Evolutionary conservation across 345 rosid genomes (phyloP), one percentile per base, ranked within the genome.

Genomic region (Populus deltoides): DNA sequence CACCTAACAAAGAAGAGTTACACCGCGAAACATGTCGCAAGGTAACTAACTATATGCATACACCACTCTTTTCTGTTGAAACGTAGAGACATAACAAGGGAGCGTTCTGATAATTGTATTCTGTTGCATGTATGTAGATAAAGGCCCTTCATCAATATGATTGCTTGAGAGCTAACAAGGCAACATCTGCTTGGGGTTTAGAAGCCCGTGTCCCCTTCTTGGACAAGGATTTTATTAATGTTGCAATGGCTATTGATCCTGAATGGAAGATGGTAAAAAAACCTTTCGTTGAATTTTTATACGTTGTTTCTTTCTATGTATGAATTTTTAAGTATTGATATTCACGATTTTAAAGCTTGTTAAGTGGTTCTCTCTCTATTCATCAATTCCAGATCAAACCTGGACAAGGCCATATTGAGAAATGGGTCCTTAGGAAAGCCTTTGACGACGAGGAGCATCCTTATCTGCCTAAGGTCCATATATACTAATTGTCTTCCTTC

Each of bases 161-260:
- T 24, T 95, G 99, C 85, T 65, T 89, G 88, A 89, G 99, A 85
- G 98, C 99, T 47, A 93, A 95, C 89, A 95, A 95, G 82, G 12
- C 99, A 57, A 92, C 99, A 8, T 95, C 99, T 18, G 99, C 96
- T 0, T 93, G 97, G 97, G 99, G 99, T 25, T 73, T 95, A 72
- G 99, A 95, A 85, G 94, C 92, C 43, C 93, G 98, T 68, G 93
- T 95, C 35, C 99, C 98, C 65, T 95, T 95, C 81, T 84, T 95
- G 12, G 99, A 95, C 83, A 95, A 95, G 80, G 92, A 92, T 15
- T 95, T 95, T 72, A 89, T 95, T 77, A 73, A 87, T 57, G 88
- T 83, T 27, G 98, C 97, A 11, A 95, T 95, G 98, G 81, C 90
- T 67, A 88, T 95, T 0, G 98, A 92, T 78, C 99, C 98, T 61